Conservation (phyloP, 1,284 basidiomycete species). For the Melanopsichium pennsylvanicum region DNA sequence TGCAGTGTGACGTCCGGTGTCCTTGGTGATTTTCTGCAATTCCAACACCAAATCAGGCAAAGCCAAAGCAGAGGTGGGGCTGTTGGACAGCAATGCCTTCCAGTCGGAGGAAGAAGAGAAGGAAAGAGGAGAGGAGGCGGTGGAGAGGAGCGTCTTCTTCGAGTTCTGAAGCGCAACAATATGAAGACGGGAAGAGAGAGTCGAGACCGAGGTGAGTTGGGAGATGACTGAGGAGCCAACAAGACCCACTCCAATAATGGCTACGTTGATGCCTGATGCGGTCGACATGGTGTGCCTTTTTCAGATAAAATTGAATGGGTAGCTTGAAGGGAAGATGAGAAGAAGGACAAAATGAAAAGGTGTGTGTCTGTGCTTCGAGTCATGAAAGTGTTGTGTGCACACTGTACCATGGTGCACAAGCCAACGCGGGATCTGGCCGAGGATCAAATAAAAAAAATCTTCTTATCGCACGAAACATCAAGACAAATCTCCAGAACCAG, state of each 20-base stretch:
- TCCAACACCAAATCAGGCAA: constrained; percentile 45
- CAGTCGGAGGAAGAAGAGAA: constrained; percentile 44
- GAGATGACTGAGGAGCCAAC: constrained; percentile 62
- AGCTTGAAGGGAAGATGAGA: background rate
- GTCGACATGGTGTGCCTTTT: constrained; percentile 44
- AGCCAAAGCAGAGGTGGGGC: constrained; percentile 44
- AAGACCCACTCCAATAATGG: constrained; percentile 63
- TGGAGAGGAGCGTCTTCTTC: constrained; percentile 61
- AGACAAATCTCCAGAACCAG: background rate
- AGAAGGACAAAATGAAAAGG: background rate
- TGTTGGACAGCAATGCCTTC: constrained; percentile 43
- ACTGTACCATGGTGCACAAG: constrained; percentile 22
- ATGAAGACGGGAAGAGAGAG: constrained; percentile 45
- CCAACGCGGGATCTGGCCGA: constrained; percentile 23
- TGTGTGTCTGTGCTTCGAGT: constrained; percentile 9
- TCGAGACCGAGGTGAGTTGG: constrained; percentile 53
- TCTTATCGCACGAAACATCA: constrained; percentile 36
- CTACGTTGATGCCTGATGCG: constrained; percentile 54
- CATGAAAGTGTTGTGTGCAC: no score
- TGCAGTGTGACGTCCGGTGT: constrained; percentile 69
- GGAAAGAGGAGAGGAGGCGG: constrained; percentile 26
- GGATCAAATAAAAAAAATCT: constrained; percentile 5
- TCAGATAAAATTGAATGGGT: no score
- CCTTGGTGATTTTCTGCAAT: constrained; percentile 48
- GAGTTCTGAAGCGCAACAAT: constrained; percentile 63